Evolutionary conservation across 176 grass and related monocot genomes (phyloP).

Genomic region (Eleusine coracana): DNA sequence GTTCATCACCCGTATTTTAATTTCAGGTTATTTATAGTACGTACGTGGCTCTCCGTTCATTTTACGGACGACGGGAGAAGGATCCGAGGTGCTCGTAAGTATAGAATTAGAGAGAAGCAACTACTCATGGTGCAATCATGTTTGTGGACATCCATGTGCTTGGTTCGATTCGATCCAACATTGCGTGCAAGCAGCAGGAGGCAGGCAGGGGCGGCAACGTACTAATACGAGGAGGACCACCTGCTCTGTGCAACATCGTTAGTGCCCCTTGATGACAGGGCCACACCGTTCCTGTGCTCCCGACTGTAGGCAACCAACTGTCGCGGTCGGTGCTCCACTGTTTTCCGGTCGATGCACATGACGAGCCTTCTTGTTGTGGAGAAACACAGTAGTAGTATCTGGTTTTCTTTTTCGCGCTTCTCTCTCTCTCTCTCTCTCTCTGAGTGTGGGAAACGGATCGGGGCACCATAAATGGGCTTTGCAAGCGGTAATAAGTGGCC

Average conservation of each 20-base stretch:
- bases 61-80: background rate
- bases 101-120: background rate
- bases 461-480: background rate
- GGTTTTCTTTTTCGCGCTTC: too few relatives aligned
- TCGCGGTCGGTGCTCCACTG: slow-evolving; percentile 8
- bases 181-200: background rate
- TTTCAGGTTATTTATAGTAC: background rate
- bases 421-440: background rate
- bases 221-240: slow-evolving; percentile 10
- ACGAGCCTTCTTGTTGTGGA: background rate
- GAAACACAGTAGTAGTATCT: background rate
- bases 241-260: background rate
- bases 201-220: background rate
- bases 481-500: background rate
- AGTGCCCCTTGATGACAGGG: background rate
- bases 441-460: background rate
- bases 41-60: background rate
- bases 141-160: background rate
- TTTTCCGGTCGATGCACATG: background rate
- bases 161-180: background rate
- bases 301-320: slow-evolving; percentile 1
- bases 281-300: background rate
- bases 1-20: background rate
- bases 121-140: slow-evolving; percentile 32
- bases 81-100: background rate